These are phyloP conservation scores for Artemisia annua DNA, from an alignment of 129 eudicot genomes.

Conservation along the genomic window DNA sequence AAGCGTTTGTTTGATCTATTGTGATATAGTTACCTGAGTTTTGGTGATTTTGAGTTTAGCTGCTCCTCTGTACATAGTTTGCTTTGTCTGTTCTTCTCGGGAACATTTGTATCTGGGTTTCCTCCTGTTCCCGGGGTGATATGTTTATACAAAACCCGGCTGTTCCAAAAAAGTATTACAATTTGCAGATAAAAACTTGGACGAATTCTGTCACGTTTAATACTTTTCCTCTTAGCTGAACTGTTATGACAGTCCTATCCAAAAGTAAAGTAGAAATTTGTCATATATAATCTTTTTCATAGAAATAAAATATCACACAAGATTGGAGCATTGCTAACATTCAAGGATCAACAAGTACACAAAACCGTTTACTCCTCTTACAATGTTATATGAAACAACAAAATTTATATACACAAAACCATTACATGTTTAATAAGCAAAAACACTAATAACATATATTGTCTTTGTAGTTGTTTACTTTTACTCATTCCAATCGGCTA, in stretches of 20 bases:
- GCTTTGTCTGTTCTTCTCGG: no score
- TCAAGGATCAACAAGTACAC: slow-evolving; percentile 16
- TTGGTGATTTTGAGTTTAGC: no score
- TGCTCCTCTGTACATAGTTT: no score
- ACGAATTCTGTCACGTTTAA: no score
- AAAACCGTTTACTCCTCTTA: slow-evolving; percentile 22
- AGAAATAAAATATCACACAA: not conserved
- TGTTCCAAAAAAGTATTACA: no score
- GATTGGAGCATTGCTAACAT: not conserved
- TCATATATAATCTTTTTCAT: not conserved
- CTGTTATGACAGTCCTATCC: not conserved
- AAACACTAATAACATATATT: slow-evolving; percentile 2
- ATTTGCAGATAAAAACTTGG: no score
- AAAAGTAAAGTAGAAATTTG: not conserved
- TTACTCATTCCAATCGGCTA: slow-evolving; percentile 31
- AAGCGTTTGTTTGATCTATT: no score
- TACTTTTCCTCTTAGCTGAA: no score
- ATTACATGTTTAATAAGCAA: slow-evolving; percentile 10
- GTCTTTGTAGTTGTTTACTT: slow-evolving; percentile 10
- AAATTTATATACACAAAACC: slow-evolving; percentile 27
- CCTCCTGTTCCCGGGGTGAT: no score
- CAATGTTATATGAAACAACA: slow-evolving; percentile 8
- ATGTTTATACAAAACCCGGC: no score
- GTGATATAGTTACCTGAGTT: no score
- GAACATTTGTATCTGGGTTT: no score